Percentiles rank a stretch among this genome's conserved stretches.
These are phyloP conservation scores for Monilinia polystroma DNA, from an alignment of 2,329 filamentous ascomycete species.

Conservation along the genomic window DNA sequence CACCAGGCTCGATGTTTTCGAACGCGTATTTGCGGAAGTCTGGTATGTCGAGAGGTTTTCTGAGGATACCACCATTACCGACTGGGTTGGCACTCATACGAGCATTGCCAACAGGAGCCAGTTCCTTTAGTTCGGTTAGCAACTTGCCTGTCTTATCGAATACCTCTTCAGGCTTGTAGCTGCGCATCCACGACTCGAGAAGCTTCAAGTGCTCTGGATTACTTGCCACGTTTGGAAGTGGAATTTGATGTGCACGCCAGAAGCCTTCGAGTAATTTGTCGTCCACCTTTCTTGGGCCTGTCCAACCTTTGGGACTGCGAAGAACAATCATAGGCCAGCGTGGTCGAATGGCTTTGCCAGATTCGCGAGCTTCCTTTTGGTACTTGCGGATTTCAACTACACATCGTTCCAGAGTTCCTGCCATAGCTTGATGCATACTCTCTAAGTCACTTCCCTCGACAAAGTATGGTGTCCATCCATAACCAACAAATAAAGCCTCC, in stretches of 20 bases:
- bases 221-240: constrained; percentile 66
- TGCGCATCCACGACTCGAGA: constrained; percentile 74
- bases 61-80: constrained; percentile 67
- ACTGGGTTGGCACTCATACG: constrained; percentile 79
- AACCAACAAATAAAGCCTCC: constrained; percentile 66
- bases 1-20: constrained; percentile 59
- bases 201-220: constrained; percentile 65
- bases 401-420: constrained; percentile 70
- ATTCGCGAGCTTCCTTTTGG: constrained; percentile 70
- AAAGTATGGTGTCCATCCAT: constrained; percentile 78
- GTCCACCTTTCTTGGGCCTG: constrained; percentile 68
- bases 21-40: constrained; percentile 69
- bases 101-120: constrained; percentile 63
- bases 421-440: constrained; percentile 81
- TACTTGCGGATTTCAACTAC: constrained; percentile 66
- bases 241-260: constrained; percentile 77
- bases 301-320: constrained; percentile 78
- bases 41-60: constrained; percentile 66
- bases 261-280: constrained; percentile 72
- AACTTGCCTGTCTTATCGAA: constrained; percentile 65
- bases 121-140: constrained; percentile 58
- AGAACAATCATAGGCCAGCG: constrained; percentile 79
- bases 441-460: constrained; percentile 73
- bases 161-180: constrained; percentile 70
- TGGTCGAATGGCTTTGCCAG: constrained; percentile 67